Evolutionary conservation across 768 basidiomycete species (phyloP).

Genomic region (Asterophora parasitica): DNA sequence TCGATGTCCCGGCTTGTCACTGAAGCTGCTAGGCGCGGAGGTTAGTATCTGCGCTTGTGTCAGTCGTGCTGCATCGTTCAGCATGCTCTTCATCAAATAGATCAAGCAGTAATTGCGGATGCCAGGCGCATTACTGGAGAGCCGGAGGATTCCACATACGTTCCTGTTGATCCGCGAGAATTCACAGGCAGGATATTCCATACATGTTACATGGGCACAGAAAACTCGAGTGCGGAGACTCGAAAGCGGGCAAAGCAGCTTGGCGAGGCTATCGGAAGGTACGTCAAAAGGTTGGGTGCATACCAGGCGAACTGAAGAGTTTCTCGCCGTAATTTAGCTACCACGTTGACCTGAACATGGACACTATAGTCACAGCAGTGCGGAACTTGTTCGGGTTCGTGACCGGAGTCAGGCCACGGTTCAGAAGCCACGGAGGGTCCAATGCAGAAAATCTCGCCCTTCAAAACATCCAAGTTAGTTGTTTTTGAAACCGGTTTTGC

Average conservation of each 20-base stretch:
- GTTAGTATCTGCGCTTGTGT: slow-evolving; percentile 30
- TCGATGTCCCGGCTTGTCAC: slow-evolving; percentile 94
- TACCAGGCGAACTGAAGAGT: background rate
- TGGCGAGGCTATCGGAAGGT: slow-evolving; percentile 88
- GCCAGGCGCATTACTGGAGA: slow-evolving; percentile 88
- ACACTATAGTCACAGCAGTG: slow-evolving; percentile 80
- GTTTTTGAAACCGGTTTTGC: background rate
- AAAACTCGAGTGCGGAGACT: slow-evolving; percentile 89
- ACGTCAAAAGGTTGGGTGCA: slow-evolving; percentile 10
- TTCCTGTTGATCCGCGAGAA: slow-evolving; percentile 84
- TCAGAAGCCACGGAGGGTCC: slow-evolving; percentile 83
- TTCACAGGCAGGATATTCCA: slow-evolving; percentile 88
- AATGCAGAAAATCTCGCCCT: slow-evolving; percentile 89
- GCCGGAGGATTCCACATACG: slow-evolving; percentile 71
- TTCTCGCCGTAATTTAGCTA: slow-evolving; percentile 48
- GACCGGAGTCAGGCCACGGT: slow-evolving; percentile 58
- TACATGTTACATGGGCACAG: slow-evolving; percentile 99
- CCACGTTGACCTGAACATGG: slow-evolving; percentile 96
- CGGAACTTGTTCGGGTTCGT: slow-evolving; percentile 79
- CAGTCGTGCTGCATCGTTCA: background rate
- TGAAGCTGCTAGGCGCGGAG: slow-evolving; percentile 68
- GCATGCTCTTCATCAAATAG: background rate
- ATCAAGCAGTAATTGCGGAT: slow-evolving; percentile 80
- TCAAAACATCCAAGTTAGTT: slow-evolving; percentile 87
- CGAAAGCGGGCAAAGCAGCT: slow-evolving; percentile 82